These are phyloP conservation scores for Begonia loranthoides DNA, from an alignment of 306 rosid genomes.

Conservation along the genomic window DNA sequence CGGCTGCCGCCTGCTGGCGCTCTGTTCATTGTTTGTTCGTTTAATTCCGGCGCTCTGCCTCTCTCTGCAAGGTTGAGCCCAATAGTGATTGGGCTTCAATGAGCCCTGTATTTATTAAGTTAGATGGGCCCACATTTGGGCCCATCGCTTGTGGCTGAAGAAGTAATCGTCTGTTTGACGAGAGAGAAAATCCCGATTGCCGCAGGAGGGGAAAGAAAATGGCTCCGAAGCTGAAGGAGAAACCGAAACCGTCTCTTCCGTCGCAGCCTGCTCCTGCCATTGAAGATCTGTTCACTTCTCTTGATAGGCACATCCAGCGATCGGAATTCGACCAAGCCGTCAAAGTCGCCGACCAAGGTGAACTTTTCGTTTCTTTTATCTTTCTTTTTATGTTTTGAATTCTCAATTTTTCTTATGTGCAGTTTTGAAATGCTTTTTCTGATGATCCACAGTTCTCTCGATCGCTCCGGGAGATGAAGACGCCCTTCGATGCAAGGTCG, in stretches of 20 bases:
- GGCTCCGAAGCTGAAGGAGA: slow-evolving; percentile 79
- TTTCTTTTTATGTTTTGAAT: background rate
- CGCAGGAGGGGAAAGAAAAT: slow-evolving; percentile 13
- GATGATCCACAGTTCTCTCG: slow-evolving; percentile 43
- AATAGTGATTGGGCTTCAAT: too few species aligned
- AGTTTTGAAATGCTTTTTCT: background rate
- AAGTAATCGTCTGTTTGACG: slow-evolving; percentile 8
- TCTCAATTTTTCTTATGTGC: background rate
- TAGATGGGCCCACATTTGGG: too few species aligned
- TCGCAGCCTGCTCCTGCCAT: slow-evolving; percentile 50
- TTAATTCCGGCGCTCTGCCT: too few species aligned
- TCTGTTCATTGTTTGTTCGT: too few species aligned
- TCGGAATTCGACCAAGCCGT: slow-evolving; percentile 53
- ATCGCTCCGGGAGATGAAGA: slow-evolving; percentile 64
- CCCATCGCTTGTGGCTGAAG: too few species aligned
- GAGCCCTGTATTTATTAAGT: too few species aligned
- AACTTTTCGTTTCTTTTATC: slow-evolving; percentile 2
- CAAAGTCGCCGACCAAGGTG: slow-evolving; percentile 84
- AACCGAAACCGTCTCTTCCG: slow-evolving; percentile 34
- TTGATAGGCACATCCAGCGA: slow-evolving; percentile 54
- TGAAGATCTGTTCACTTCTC: slow-evolving; percentile 78
- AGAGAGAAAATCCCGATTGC: slow-evolving; percentile 12
- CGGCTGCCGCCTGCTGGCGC: too few species aligned
- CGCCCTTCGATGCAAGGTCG: slow-evolving; percentile 76
- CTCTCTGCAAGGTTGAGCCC: too few species aligned